Conservation (phyloP, 805 yeast genomes). For the Wickerhamomyces kurtzmanii region DNA sequence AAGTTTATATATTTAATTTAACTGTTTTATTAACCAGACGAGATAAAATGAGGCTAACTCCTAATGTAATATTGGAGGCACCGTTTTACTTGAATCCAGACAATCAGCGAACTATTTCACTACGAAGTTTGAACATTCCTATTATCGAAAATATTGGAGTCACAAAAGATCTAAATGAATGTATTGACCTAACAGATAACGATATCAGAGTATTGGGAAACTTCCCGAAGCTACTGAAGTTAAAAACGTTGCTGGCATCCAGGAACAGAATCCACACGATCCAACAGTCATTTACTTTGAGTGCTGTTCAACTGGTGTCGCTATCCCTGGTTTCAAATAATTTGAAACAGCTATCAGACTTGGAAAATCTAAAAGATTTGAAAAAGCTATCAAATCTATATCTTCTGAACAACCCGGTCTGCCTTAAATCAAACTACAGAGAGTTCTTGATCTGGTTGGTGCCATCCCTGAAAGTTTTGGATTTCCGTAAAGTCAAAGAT, state of each 20-base stretch:
- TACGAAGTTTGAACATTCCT: constrained; percentile 30
- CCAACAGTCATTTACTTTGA: constrained; percentile 21
- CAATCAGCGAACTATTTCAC: constrained; percentile 28
- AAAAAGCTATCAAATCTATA: constrained; percentile 35
- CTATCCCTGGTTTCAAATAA: constrained; percentile 44
- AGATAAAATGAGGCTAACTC: constrained; percentile 44
- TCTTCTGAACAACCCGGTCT: constrained; percentile 50
- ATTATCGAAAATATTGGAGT: constrained; percentile 33
- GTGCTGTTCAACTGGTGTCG: constrained; percentile 37
- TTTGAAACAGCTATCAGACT: constrained; percentile 31
- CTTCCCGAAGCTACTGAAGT: constrained; percentile 32
- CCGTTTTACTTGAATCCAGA: constrained; percentile 36
- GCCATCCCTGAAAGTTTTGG: constrained; percentile 58
- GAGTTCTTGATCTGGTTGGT: constrained; percentile 46
- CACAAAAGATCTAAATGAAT: constrained; percentile 33
- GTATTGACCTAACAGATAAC: constrained; percentile 71
- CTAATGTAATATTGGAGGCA: constrained; percentile 37
- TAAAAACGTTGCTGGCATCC: constrained; percentile 48
- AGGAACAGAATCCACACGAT: constrained; percentile 46
- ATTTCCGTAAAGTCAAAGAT: constrained; percentile 52
- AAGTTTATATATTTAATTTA: too few relatives aligned
- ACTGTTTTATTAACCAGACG: too few relatives aligned
- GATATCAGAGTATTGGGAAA: constrained; percentile 45
- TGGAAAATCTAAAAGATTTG: constrained; percentile 30
- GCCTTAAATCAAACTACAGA: constrained; percentile 44